Conservation (phyloP, 495 filamentous ascomycete species). For the Hapsidospora chrysogenum region DNA sequence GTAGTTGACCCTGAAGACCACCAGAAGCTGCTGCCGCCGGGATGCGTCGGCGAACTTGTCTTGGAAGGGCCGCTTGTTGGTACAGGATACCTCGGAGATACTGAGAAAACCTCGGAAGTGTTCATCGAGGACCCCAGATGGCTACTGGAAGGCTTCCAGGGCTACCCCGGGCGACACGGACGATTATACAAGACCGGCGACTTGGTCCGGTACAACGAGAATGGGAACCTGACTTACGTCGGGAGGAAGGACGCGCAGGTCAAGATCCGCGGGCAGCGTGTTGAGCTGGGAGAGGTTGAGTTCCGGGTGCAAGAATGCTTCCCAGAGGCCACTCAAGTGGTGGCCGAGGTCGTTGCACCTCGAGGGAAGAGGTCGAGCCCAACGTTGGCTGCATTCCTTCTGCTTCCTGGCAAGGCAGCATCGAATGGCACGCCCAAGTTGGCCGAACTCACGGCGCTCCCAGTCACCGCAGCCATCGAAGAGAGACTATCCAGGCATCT, state of each 20-base stretch:
- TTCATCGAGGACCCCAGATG: slow-evolving; percentile 36
- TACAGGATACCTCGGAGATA: slow-evolving; percentile 29
- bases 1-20: slow-evolving; percentile 37
- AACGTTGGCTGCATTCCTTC: background rate
- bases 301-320: background rate
- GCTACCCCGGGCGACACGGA: slow-evolving; percentile 22
- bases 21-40: slow-evolving; percentile 35
- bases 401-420: background rate
- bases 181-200: slow-evolving; percentile 58
- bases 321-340: background rate
- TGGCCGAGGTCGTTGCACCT: background rate
- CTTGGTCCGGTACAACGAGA: slow-evolving; percentile 41
- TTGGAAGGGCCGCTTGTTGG: slow-evolving; percentile 42
- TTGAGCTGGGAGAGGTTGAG: slow-evolving; percentile 1
- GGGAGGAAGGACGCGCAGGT: slow-evolving; percentile 48
- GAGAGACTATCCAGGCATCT: slow-evolving; percentile 1
- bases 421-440: background rate
- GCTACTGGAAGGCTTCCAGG: slow-evolving; percentile 21
- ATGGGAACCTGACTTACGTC: slow-evolving; percentile 34
- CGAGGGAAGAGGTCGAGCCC: background rate
- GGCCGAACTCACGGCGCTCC: background rate
- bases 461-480: too few relatives aligned
- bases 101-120: slow-evolving; percentile 19
- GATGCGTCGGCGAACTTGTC: slow-evolving; percentile 41
- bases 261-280: slow-evolving; percentile 47